A percentile compares a stretch with the other conserved stretches of the same genome.
These are phyloP conservation scores for Primulina eburnea DNA, from an alignment of 257 asterid genomes.

Conservation along the genomic window DNA sequence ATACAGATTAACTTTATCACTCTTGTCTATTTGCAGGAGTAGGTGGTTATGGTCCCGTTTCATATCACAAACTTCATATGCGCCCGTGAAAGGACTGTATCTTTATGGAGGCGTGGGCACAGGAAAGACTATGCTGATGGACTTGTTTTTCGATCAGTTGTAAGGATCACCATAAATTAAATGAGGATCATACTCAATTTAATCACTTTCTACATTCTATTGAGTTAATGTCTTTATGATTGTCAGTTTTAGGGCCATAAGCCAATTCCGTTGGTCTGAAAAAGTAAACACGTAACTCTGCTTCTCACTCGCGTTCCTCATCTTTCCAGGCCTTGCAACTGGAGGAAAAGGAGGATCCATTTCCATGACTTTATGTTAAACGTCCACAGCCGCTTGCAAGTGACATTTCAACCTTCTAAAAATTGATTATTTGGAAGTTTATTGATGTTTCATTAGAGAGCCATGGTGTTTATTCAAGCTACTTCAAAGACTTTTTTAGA, in stretches of 20 bases:
- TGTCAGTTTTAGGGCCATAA: neutral
- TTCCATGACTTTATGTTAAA: slow-evolving; percentile 93
- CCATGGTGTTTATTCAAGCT: neutral
- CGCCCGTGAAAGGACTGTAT: slow-evolving; percentile 92
- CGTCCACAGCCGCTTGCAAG: slow-evolving; percentile 90
- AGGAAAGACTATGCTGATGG: slow-evolving; percentile 98
- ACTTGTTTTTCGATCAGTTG: slow-evolving; percentile 72
- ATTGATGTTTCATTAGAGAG: neutral
- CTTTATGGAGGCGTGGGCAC: slow-evolving; percentile 98
- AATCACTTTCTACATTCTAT: neutral
- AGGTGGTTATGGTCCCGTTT: slow-evolving; percentile 96
- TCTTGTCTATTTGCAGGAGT: slow-evolving; percentile 49
- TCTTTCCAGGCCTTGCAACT: slow-evolving; percentile 60
- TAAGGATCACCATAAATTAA: slow-evolving; percentile 31
- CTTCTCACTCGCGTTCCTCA: neutral
- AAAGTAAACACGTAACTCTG: neutral
- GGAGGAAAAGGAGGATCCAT: slow-evolving; percentile 97
- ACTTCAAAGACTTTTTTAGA: neutral
- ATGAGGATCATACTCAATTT: neutral
- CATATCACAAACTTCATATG: slow-evolving; percentile 56
- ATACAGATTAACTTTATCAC: neutral
- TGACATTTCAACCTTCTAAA: slow-evolving; percentile 22
- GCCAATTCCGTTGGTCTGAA: neutral
- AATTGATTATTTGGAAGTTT: neutral
- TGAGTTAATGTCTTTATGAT: neutral